These are phyloP conservation scores for Lactarius quietus DNA, from an alignment of 768 basidiomycete genomes.

Conservation along the genomic window DNA sequence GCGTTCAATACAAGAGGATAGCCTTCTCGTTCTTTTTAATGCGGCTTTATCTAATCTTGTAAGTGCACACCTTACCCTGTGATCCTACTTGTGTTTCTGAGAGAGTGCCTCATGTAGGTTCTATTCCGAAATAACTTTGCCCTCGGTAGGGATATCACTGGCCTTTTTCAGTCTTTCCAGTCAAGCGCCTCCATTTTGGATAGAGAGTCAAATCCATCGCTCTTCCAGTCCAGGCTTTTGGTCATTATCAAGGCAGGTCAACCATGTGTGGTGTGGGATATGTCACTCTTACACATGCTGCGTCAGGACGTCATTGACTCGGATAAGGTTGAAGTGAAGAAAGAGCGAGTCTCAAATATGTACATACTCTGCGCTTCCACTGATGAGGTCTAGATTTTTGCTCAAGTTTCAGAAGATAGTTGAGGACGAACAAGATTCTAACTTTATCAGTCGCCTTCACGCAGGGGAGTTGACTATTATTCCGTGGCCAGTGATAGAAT, in stretches of 20 bases:
- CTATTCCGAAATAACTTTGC: constrained; percentile 67
- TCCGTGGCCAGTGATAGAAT: too few relatives aligned
- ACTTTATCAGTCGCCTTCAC: constrained; percentile 51
- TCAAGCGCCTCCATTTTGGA: constrained; percentile 55
- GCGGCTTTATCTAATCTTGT: constrained; percentile 44
- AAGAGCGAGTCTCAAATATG: constrained; percentile 44
- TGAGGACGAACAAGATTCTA: constrained; percentile 55
- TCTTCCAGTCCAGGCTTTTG: constrained; percentile 56
- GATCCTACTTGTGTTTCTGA: background rate
- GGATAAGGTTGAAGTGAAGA: constrained; percentile 43
- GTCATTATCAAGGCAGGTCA: constrained; percentile 57
- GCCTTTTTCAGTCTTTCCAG: constrained; percentile 61
- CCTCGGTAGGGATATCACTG: constrained; percentile 54
- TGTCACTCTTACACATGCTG: background rate
- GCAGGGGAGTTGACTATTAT: too few relatives aligned
- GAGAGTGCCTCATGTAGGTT: constrained; percentile 26
- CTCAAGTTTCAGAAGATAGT: constrained; percentile 61
- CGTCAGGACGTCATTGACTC: too few relatives aligned
- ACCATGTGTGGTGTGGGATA: too few relatives aligned
- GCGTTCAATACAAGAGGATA: too few relatives aligned
- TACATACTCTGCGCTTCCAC: background rate
- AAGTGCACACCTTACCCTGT: background rate
- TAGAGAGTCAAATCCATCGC: constrained; percentile 54
- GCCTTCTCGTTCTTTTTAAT: too few relatives aligned
- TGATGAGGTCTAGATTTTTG: constrained; percentile 40